phyloP scores from a whole-genome alignment of 441 rosid genomes.

The Erodium trifolium region DNA sequence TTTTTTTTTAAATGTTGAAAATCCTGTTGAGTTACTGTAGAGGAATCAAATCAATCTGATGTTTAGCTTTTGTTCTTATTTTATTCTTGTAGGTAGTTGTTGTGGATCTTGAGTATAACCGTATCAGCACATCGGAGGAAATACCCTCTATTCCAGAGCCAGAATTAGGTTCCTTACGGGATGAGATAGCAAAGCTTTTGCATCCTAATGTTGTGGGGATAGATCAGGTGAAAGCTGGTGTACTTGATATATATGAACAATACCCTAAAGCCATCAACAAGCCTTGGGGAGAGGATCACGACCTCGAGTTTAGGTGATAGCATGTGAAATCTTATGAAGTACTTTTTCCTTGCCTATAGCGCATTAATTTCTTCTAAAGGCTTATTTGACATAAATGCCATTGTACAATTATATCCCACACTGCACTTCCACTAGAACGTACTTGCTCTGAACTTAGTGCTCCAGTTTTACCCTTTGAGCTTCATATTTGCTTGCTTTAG shows the following conservation, averaged over 20 bases:
- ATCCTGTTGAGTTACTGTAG: background rate
- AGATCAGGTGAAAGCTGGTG: constrained; percentile 65
- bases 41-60: background rate
- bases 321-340: constrained; percentile 22
- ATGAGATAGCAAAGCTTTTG: constrained; percentile 67
- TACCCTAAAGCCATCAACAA: constrained; percentile 48
- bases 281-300: constrained; percentile 96
- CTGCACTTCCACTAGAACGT: background rate
- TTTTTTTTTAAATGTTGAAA: constrained; percentile 1
- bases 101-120: constrained; percentile 91
- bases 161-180: constrained; percentile 68
- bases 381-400: background rate
- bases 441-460: background rate
- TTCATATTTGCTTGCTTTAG: background rate
- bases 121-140: constrained; percentile 81
- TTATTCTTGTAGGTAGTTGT: constrained; percentile 70
- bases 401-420: background rate
- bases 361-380: background rate
- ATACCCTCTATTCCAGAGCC: constrained; percentile 95
- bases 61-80: constrained; percentile 5
- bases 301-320: constrained; percentile 85
- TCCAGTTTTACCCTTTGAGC: background rate
- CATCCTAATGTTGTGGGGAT: constrained; percentile 84
- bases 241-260: constrained; percentile 47
- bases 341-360: constrained; percentile 22